phyloP scores from a whole-genome alignment of 2,329 filamentous ascomycete species.

The Trichoderma koningiopsis region DNA sequence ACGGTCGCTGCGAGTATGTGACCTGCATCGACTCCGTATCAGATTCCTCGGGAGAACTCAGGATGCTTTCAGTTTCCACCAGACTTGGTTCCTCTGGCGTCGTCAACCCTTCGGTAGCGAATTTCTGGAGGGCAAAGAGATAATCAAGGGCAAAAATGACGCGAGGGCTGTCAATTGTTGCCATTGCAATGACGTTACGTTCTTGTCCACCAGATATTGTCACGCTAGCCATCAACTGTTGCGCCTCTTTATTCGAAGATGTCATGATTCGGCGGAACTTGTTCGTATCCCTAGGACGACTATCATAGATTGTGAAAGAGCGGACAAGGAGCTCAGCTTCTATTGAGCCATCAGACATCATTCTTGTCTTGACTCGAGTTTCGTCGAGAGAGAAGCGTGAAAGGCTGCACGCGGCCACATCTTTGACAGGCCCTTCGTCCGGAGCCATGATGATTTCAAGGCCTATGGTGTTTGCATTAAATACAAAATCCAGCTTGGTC shows the following conservation, averaged over 20 bases:
- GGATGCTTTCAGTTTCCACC: slow-evolving; percentile 54
- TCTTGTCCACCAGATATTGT: slow-evolving; percentile 87
- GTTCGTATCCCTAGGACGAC: slow-evolving; percentile 83
- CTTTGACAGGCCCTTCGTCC: slow-evolving; percentile 74
- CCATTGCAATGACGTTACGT: slow-evolving; percentile 80
- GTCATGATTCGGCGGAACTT: slow-evolving; percentile 99
- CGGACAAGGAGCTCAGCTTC: slow-evolving; percentile 93
- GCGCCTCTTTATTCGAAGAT: slow-evolving; percentile 88
- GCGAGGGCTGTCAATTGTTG: slow-evolving; percentile 91
- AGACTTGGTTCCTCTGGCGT: slow-evolving; percentile 56
- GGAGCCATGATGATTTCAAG: slow-evolving; percentile 82
- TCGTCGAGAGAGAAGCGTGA: slow-evolving; percentile 94
- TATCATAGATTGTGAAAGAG: slow-evolving; percentile 93
- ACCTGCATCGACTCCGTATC: slow-evolving; percentile 61
- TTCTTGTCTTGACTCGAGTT: slow-evolving; percentile 85
- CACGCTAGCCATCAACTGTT: slow-evolving; percentile 97
- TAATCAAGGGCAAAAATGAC: slow-evolving; percentile 97
- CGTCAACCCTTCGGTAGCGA: slow-evolving; percentile 71
- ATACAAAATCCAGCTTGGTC: slow-evolving; percentile 92
- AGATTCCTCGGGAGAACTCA: slow-evolving; percentile 61
- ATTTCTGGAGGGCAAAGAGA: slow-evolving; percentile 83
- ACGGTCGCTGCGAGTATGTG: slow-evolving; percentile 36
- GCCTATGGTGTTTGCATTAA: slow-evolving; percentile 84
- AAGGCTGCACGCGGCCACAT: slow-evolving; percentile 76
- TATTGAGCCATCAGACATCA: slow-evolving; percentile 87